Percentiles rank a stretch among this genome's conserved stretches.
These are phyloP conservation scores for Cryphonectria parasitica DNA, from an alignment of 2,329 filamentous ascomycete species.

Conservation along the genomic window DNA sequence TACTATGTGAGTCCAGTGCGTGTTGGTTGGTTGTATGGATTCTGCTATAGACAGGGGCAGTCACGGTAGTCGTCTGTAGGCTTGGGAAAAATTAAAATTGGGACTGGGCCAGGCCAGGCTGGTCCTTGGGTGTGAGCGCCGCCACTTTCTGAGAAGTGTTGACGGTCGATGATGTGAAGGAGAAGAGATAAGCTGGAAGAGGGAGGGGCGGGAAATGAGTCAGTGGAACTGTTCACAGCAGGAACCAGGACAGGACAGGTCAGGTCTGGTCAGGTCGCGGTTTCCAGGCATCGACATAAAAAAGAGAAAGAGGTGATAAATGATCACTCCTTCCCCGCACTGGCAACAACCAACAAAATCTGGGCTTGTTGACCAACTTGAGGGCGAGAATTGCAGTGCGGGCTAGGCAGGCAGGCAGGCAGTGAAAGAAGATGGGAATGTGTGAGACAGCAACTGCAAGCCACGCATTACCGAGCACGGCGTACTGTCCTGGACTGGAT, in stretches of 20 bases:
- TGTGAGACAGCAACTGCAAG: not conserved
- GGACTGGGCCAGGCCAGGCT: not conserved
- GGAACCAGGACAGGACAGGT: not conserved
- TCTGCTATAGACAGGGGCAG: not conserved
- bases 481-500: not conserved
- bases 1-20: too few species aligned
- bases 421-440: not conserved
- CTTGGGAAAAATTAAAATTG: not conserved
- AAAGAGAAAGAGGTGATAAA: not conserved
- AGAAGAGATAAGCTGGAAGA: not conserved
- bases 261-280: not conserved
- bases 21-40: not conserved
- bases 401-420: not conserved
- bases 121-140: too few species aligned
- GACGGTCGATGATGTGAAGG: not conserved
- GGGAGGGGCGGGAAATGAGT: not conserved
- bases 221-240: conserved; percentile 15
- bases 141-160: not conserved
- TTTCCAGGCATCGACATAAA: not conserved
- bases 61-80: not conserved
- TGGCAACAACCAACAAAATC: not conserved
- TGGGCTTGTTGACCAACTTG: not conserved
- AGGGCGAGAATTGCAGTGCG: not conserved
- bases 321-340: not conserved
- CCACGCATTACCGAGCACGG: not conserved